These are phyloP conservation scores for Alternaria gansuensis DNA, from an alignment of 2,329 filamentous ascomycete genomes.

Conservation along the genomic window DNA sequence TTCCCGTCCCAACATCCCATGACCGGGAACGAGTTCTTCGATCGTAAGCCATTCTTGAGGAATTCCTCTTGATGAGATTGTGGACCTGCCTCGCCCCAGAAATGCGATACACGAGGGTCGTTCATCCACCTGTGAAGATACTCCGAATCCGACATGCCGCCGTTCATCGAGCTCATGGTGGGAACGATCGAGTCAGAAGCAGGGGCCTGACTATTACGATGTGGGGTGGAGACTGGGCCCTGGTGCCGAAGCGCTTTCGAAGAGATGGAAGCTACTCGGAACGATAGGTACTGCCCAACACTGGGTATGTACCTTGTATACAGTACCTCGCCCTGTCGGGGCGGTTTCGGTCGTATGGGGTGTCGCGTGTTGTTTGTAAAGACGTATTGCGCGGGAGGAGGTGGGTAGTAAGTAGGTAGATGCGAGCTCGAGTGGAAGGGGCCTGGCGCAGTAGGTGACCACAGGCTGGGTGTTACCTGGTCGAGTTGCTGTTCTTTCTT, in stretches of 20 bases:
- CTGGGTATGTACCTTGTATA: conserved; percentile 89
- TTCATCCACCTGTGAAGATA: conserved; percentile 90
- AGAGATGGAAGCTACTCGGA: conserved; percentile 81
- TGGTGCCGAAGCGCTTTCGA: conserved; percentile 69
- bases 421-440: conserved; percentile 86
- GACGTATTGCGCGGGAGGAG: conserved; percentile 80
- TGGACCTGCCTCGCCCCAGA: conserved; percentile 77
- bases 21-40: conserved; percentile 82
- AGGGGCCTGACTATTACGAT: conserved; percentile 51
- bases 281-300: conserved; percentile 83
- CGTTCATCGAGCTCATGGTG: conserved; percentile 40
- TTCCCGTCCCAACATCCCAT: conserved; percentile 95
- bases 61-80: conserved; percentile 70
- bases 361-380: conserved; percentile 82
- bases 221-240: conserved; percentile 60
- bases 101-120: conserved; percentile 80
- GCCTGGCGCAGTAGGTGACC: conserved; percentile 60
- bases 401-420: conserved; percentile 90
- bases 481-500: conserved; percentile 45
- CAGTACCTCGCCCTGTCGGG: conserved; percentile 88
- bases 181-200: conserved; percentile 61
- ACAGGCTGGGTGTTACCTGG: conserved; percentile 46
- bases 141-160: conserved; percentile 65
- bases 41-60: conserved; percentile 70
- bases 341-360: conserved; percentile 85